Conservation (phyloP, 2,329 filamentous ascomycete species). For the Aschersonia sp. region DNA sequence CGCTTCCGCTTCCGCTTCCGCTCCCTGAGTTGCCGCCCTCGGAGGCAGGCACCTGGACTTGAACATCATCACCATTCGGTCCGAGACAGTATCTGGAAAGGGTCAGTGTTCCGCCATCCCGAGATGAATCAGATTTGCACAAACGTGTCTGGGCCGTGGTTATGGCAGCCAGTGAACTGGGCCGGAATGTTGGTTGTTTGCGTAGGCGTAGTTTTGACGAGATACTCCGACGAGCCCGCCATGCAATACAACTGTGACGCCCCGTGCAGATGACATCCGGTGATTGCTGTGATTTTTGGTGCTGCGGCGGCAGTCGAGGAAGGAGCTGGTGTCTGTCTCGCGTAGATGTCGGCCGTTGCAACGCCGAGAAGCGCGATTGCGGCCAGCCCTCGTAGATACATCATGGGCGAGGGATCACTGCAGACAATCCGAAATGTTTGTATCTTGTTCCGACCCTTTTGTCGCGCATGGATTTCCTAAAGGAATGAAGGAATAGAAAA, state of each 20-base stretch:
- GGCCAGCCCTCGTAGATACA: conserved; percentile 1
- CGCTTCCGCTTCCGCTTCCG: background rate
- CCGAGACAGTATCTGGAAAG: conserved; percentile 45
- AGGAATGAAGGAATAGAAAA: no score
- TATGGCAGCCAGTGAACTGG: conserved; percentile 50
- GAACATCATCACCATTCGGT: conserved; percentile 43
- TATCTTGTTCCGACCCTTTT: background rate
- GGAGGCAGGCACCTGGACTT: conserved; percentile 24
- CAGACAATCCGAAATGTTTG: no score
- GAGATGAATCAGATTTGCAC: background rate
- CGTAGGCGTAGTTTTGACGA: conserved; percentile 31
- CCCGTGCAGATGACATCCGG: conserved; percentile 26
- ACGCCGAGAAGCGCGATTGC: conserved; percentile 1
- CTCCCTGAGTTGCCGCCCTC: conserved; percentile 8
- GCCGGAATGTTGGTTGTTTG: conserved; percentile 41
- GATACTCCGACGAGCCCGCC: conserved; percentile 25
- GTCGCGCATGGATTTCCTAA: no score
- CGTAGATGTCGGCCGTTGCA: conserved; percentile 9
- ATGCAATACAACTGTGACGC: conserved; percentile 27
- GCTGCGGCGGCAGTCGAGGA: conserved; percentile 8
- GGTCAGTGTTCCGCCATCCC: background rate
- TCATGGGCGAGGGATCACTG: background rate
- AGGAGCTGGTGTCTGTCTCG: conserved; percentile 17
- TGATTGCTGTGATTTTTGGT: conserved; percentile 20
- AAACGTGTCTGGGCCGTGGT: conserved; percentile 42